These are phyloP conservation scores for Adiantum capillusveneris DNA, from an alignment of 75 land plant species.

Conservation along the genomic window DNA sequence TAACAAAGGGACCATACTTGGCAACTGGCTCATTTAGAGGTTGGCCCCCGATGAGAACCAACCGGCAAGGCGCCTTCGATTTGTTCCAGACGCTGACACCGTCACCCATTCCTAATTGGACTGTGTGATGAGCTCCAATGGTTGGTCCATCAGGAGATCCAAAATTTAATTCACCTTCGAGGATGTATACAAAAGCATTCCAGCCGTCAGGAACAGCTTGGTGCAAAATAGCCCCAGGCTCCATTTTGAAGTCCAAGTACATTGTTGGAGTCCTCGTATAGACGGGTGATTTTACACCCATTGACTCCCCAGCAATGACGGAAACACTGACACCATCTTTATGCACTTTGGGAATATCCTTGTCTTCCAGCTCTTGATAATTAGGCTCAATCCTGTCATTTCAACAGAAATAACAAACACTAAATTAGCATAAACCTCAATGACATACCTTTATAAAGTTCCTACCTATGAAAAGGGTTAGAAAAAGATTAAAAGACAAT, in stretches of 20 bases:
- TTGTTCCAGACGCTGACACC: conserved; percentile 70
- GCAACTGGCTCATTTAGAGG: conserved; percentile 74
- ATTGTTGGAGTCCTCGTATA: conserved; percentile 89
- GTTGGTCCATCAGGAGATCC: conserved; percentile 24
- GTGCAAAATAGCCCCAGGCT: conserved; percentile 55
- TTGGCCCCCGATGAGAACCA: conserved; percentile 73
- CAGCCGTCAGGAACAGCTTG: conserved; percentile 63
- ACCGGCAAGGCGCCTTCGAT: conserved; percentile 39
- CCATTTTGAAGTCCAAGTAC: conserved; percentile 77
- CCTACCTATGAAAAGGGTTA: too few relatives aligned
- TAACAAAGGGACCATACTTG: conserved; percentile 88
- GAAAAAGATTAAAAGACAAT: too few relatives aligned
- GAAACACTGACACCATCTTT: conserved; percentile 66
- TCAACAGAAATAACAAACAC: too few relatives aligned
- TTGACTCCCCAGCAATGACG: conserved; percentile 78
- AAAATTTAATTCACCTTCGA: conserved; percentile 66
- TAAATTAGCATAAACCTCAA: too few relatives aligned
- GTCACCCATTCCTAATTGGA: conserved; percentile 57
- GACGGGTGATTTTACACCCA: conserved; percentile 68
- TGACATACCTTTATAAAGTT: too few relatives aligned
- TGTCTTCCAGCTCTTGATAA: conserved; percentile 62
- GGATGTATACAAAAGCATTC: conserved; percentile 72
- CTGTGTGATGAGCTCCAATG: conserved; percentile 37
- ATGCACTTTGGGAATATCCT: conserved; percentile 43
- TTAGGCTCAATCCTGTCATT: conserved; percentile 66